These are phyloP conservation scores for sorghum (Sorghum bicolor) DNA, from an alignment of 176 grass and related monocot genomes.

Conservation along the genomic window Sorghum_bicolor_NCBIv3 NC_012873.2:54453001-54453500, in stretches of 20 bases:
- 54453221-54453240: not conserved
- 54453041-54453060: not conserved
- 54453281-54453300: not conserved
- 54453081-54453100: not conserved
- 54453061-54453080: not conserved
- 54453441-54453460: constrained; percentile 1
- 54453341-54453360: not conserved
- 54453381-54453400: not conserved
- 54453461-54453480: not conserved
- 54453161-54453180: not conserved
- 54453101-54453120: not conserved
- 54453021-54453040: not conserved
- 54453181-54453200: not conserved
- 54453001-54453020: not conserved
- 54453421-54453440: not conserved
- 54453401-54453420: not conserved
- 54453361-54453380: not conserved
- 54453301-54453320: not conserved
- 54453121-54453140: not conserved
- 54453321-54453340: not conserved
- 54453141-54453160: not conserved
- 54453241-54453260: not conserved
- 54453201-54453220: not conserved
- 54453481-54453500: not conserved
- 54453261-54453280: not conserved